Evolutionary conservation across 768 basidiomycete species (phyloP), one percentile per base, ranked within the genome.

Genomic region (Lentinula detonsa): DNA sequence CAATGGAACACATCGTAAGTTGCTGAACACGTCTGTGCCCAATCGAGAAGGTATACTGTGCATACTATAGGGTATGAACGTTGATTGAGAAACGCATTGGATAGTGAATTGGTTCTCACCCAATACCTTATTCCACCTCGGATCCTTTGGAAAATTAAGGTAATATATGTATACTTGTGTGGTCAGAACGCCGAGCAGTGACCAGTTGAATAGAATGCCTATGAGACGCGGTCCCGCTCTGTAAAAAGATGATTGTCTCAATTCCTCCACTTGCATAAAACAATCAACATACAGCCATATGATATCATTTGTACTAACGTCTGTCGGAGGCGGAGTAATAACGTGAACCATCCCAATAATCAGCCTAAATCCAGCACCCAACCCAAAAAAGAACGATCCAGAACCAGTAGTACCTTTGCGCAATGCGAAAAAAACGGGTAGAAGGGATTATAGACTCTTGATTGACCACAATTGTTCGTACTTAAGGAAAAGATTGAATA

Each of bases 1-100:
- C 66, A 67, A 11, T 67, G 65, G 40, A 67, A 64, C 4, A 46
- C 63, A 37, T 67, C 66, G 33, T 67, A 65, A 1, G 66, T 67
- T 6, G 65, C 65, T 10, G 63, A 63, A 46, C 61, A 59, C 1
- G 66, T 67, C 52, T 67, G 66, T 15, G 53, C 62, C 66, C 65
- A 67, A 52, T 67, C 66, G 6, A 65, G 31, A 4, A 64, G 39
- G 52, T 67, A 67, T 3, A 67, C 52, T 28, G 58, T 13, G 37
- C 64, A 67, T 28, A 67, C 66, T 67, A 58, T 11, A 21, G 21
- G 7, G n/a, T 4, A 16, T 6, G 21, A 60, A 6, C 13, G 34
- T 13, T 2, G 34, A 21, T 16, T 16, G 15, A 33, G 13, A 2
- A n/a, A 9, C 11, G 21, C 10, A 3, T 33, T n/a, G 21, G 43